Conservation (phyloP, 2,329 filamentous ascomycete species). For the Pestalotiopsis sp. region DNA sequence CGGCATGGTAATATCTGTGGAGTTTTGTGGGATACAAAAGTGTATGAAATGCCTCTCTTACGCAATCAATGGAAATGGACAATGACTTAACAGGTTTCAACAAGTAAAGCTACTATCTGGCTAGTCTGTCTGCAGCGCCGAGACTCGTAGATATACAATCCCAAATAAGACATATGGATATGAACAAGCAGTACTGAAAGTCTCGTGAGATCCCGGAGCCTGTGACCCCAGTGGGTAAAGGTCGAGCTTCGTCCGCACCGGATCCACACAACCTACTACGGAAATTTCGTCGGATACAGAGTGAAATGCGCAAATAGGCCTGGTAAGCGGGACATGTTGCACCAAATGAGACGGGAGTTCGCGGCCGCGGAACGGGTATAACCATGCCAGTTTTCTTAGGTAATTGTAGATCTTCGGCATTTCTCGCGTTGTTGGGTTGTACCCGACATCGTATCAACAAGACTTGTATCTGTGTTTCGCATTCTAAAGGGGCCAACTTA, state of each 20-base stretch:
- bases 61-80: background rate
- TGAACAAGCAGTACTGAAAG: background rate
- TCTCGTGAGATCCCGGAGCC: background rate
- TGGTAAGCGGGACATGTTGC: too few species aligned
- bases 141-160: background rate
- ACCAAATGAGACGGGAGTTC: too few species aligned
- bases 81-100: background rate
- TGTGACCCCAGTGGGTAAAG: conserved; percentile 1
- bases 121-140: background rate
- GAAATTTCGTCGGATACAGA: too few species aligned
- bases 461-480: too few species aligned
- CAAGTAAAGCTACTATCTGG: background rate
- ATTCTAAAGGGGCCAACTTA: too few species aligned
- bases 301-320: too few species aligned
- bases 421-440: too few species aligned
- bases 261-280: background rate
- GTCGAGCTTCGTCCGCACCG: background rate
- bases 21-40: background rate
- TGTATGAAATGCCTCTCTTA: background rate
- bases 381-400: too few species aligned
- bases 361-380: too few species aligned
- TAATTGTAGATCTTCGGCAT: too few species aligned
- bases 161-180: background rate
- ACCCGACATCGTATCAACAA: too few species aligned
- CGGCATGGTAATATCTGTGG: background rate